Conservation (phyloP, 352 stramenopile species). For the Pythium phragmiticola region DNA sequence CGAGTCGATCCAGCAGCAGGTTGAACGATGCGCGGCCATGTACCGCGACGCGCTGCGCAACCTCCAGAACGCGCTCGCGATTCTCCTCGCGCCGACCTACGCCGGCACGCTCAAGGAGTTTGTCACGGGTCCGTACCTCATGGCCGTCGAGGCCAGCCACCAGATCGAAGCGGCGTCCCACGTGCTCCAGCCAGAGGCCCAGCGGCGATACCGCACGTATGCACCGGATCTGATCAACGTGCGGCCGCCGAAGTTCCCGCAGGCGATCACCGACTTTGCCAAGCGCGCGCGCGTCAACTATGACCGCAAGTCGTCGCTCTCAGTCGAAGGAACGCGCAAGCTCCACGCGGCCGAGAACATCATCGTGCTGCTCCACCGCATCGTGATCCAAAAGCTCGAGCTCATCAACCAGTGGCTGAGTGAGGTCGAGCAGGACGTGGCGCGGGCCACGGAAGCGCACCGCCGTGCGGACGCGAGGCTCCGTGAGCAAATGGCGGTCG, state of each 20-base stretch:
- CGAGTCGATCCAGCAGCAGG: slow-evolving; percentile 69
- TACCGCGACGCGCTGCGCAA: slow-evolving; percentile 70
- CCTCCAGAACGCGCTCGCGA: slow-evolving; percentile 61
- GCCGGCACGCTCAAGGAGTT: slow-evolving; percentile 68
- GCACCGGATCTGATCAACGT: slow-evolving; percentile 45
- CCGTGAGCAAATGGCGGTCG: slow-evolving; percentile 59
- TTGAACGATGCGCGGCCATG: slow-evolving; percentile 48
- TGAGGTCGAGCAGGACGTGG: slow-evolving; percentile 56
- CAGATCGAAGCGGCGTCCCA: slow-evolving; percentile 59
- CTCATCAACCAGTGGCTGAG: slow-evolving; percentile 60
- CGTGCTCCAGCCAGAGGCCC: slow-evolving; percentile 68
- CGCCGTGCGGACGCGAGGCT: slow-evolving; percentile 51
- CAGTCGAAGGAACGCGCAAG: slow-evolving; percentile 55
- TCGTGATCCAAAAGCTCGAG: slow-evolving; percentile 78
- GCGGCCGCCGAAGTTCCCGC: slow-evolving; percentile 63
- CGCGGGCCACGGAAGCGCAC: slow-evolving; percentile 46
- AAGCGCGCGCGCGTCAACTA: slow-evolving; percentile 60
- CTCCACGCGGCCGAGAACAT: slow-evolving; percentile 69
- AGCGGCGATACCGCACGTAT: slow-evolving; percentile 59
- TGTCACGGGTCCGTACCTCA: slow-evolving; percentile 55
- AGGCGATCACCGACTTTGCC: slow-evolving; percentile 61
- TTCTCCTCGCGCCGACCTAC: slow-evolving; percentile 67
- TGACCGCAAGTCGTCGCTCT: slow-evolving; percentile 51
- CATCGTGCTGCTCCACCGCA: slow-evolving; percentile 69
- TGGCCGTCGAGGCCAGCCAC: slow-evolving; percentile 69